Conservation (phyloP, 805 yeast species). For the Torulaspora maleeae region DNA sequence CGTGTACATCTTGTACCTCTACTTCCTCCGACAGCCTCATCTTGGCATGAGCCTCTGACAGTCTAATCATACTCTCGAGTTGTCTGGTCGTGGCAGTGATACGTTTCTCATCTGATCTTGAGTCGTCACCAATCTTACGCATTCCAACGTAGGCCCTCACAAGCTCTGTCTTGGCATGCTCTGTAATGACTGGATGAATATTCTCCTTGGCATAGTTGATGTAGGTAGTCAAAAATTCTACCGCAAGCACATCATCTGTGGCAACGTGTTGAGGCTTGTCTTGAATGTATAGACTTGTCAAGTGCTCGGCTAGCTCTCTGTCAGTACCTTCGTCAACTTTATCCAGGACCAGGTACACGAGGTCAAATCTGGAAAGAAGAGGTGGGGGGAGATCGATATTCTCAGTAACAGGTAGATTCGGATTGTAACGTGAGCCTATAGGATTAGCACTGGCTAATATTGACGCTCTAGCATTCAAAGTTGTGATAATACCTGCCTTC, state of each 20-base stretch:
- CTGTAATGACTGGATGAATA: slow-evolving; percentile 71
- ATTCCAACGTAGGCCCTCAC: slow-evolving; percentile 87
- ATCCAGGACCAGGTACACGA: slow-evolving; percentile 88
- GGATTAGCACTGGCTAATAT: slow-evolving; percentile 96
- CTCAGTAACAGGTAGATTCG: slow-evolving; percentile 89
- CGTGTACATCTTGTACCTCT: slow-evolving; percentile 75
- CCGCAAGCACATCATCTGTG: slow-evolving; percentile 64
- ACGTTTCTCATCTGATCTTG: slow-evolving; percentile 77
- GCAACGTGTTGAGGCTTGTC: slow-evolving; percentile 76
- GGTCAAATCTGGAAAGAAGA: slow-evolving; percentile 85
- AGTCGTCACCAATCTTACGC: slow-evolving; percentile 92
- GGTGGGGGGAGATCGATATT: slow-evolving; percentile 98
- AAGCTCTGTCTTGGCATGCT: slow-evolving; percentile 75
- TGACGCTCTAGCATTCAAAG: slow-evolving; percentile 93
- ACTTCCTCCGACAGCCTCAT: slow-evolving; percentile 77
- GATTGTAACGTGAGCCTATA: slow-evolving; percentile 90
- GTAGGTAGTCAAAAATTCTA: slow-evolving; percentile 81
- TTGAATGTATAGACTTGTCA: slow-evolving; percentile 87
- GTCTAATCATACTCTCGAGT: slow-evolving; percentile 89
- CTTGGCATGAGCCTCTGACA: slow-evolving; percentile 95
- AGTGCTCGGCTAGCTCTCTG: slow-evolving; percentile 80
- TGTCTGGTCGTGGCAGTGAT: slow-evolving; percentile 98
- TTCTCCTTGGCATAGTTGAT: slow-evolving; percentile 93
- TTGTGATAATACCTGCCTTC: slow-evolving; percentile 96
- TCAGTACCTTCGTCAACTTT: slow-evolving; percentile 84